Percentiles rank a stretch among this genome's conserved stretches.
These are phyloP conservation scores for Kwoniella sp. DNA, from an alignment of 768 basidiomycete genomes.

Conservation along the genomic window DNA sequence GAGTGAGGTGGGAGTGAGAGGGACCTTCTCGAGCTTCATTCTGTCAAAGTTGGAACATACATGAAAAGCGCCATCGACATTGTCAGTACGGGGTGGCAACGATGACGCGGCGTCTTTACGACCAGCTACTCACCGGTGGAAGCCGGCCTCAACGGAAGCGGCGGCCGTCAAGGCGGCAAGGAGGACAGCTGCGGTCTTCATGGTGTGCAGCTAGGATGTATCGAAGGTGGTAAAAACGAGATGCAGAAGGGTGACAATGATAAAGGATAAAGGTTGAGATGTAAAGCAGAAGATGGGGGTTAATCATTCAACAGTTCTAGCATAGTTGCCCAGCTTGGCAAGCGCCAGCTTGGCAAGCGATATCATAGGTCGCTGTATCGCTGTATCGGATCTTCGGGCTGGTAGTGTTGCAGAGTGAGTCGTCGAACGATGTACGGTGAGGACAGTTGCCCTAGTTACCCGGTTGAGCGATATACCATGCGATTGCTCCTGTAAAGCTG, in stretches of 20 bases:
- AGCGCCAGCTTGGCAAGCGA: too few species aligned
- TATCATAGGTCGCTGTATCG: too few species aligned
- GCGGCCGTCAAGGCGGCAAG: slow-evolving; percentile 51
- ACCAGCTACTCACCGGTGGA: slow-evolving; percentile 52
- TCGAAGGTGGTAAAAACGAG: neutral
- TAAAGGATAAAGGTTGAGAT: neutral
- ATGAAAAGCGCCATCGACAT: neutral
- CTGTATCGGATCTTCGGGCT: slow-evolving; percentile 6
- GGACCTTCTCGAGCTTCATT: slow-evolving; percentile 85
- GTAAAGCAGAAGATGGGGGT: too few species aligned
- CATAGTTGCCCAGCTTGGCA: too few species aligned
- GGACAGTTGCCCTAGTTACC: neutral
- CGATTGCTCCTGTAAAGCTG: too few species aligned
- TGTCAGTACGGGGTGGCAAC: slow-evolving; percentile 43
- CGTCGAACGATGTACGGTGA: neutral
- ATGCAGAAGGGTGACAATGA: slow-evolving; percentile 5
- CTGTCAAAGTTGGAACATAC: slow-evolving; percentile 58
- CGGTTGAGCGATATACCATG: slow-evolving; percentile 1
- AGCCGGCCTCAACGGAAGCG: slow-evolving; percentile 52
- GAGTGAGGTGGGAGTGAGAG: slow-evolving; percentile 58
- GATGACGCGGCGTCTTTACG: slow-evolving; percentile 30
- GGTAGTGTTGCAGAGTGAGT: slow-evolving; percentile 20
- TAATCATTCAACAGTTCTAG: too few species aligned
- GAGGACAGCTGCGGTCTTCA: slow-evolving; percentile 51
- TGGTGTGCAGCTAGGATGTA: slow-evolving; percentile 25